These are phyloP conservation scores for Alternaria triticina DNA, from an alignment of 2,329 filamentous ascomycete genomes.

Conservation along the genomic window DNA sequence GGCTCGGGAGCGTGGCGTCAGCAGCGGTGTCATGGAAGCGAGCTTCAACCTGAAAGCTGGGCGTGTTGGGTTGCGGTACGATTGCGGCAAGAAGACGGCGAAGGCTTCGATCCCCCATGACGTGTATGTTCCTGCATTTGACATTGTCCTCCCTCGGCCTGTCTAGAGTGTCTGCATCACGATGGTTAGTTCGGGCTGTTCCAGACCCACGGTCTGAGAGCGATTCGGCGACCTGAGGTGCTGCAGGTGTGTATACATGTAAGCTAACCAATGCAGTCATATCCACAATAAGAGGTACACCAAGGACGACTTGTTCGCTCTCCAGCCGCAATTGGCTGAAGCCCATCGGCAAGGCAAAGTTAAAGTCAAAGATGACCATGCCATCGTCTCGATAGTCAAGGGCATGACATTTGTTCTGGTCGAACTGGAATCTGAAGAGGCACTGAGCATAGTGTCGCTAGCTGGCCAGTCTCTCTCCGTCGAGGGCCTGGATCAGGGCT, in stretches of 20 bases:
- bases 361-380: conserved; percentile 28
- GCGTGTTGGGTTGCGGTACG: conserved; percentile 51
- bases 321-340: conserved; percentile 47
- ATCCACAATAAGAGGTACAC: conserved; percentile 34
- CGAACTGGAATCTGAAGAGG: conserved; percentile 65
- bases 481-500: conserved; percentile 54
- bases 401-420: conserved; percentile 78
- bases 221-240: background rate
- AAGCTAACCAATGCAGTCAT: conserved; percentile 23
- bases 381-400: conserved; percentile 64
- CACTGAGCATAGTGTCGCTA: conserved; percentile 57
- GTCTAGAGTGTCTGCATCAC: background rate
- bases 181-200: background rate
- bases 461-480: conserved; percentile 39
- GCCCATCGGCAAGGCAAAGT: conserved; percentile 19
- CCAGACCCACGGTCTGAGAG: conserved; percentile 13
- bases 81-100: conserved; percentile 53
- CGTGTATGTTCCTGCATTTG: conserved; percentile 56
- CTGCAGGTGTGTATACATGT: background rate
- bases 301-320: conserved; percentile 30
- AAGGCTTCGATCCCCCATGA: conserved; percentile 71
- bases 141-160: background rate
- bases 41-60: conserved; percentile 55
- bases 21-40: conserved; percentile 39
- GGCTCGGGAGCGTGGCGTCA: conserved; percentile 23